A percentile compares a stretch with the other conserved stretches of the same genome.
Evolutionary conservation across 371 early-diverging fungal species (phyloP).

Genomic region (Paramicrosporidium saccamoebae): DNA sequence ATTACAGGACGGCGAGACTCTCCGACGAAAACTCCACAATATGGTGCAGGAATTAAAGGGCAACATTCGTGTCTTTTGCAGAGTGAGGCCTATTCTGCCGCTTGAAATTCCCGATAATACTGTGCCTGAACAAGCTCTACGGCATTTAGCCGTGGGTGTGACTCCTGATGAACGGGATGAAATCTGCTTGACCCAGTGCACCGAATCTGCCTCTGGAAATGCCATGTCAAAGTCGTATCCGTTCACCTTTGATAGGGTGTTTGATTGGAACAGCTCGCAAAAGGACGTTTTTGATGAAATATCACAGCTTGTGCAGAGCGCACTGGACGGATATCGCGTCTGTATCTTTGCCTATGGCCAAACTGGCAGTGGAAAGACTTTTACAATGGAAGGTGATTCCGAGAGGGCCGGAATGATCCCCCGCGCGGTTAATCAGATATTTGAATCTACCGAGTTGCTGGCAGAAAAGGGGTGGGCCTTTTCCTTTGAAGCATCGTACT

Average conservation of each 20-base stretch:
- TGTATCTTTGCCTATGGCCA: slow-evolving; percentile 99
- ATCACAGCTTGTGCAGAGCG: slow-evolving; percentile 70
- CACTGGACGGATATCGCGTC: slow-evolving; percentile 85
- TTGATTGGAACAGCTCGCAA: slow-evolving; percentile 31
- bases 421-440: slow-evolving; percentile 53
- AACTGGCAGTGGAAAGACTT: slow-evolving; percentile 91
- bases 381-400: slow-evolving; percentile 36
- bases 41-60: slow-evolving; percentile 85
- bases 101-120: slow-evolving; percentile 2
- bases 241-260: slow-evolving; percentile 59
- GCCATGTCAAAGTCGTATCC: slow-evolving; percentile 14
- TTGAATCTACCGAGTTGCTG: slow-evolving; percentile 25
- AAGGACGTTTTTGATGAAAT: slow-evolving; percentile 69
- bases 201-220: slow-evolving; percentile 7
- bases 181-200: slow-evolving; percentile 5
- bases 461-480: slow-evolving; percentile 57
- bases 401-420: slow-evolving; percentile 48
- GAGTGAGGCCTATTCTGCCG: slow-evolving; percentile 42
- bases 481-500: slow-evolving; percentile 38
- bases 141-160: slow-evolving; percentile 1
- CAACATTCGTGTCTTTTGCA: slow-evolving; percentile 84
- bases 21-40: slow-evolving; percentile 51
- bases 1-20: slow-evolving; percentile 31
- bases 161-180: slow-evolving; percentile 2
- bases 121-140: slow-evolving; percentile 2